Evolutionary conservation across 2,329 filamentous ascomycete genomes (phyloP).

Genomic region (Talaromyces sp.): DNA sequence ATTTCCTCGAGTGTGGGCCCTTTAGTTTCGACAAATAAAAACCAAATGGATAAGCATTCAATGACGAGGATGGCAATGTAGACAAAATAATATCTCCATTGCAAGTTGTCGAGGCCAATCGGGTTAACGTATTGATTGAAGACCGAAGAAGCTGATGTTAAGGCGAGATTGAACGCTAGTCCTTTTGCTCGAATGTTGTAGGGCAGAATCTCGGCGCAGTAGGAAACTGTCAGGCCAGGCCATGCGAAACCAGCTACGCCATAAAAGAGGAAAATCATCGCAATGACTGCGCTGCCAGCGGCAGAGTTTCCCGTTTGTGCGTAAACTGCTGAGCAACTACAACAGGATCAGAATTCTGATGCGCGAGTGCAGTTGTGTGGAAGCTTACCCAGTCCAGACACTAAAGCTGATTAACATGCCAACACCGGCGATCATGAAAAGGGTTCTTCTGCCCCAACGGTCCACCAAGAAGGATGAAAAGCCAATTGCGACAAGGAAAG

Average conservation of each 20-base stretch:
- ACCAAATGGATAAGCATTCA: conserved; percentile 22
- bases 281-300: conserved; percentile 13
- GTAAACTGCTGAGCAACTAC: conserved; percentile 18
- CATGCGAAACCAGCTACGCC: conserved; percentile 24
- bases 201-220: conserved; percentile 27
- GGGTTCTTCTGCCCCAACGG: conserved; percentile 50
- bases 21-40: conserved; percentile 28
- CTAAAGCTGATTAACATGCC: conserved; percentile 24
- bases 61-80: conserved; percentile 36
- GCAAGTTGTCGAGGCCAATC: conserved; percentile 36
- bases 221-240: conserved; percentile 22
- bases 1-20: conserved; percentile 27
- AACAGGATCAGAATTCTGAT: background rate
- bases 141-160: conserved; percentile 18
- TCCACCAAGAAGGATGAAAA: conserved; percentile 52
- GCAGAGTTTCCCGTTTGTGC: conserved; percentile 10
- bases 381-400: conserved; percentile 12
- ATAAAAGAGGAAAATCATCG: conserved; percentile 16
- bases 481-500: conserved; percentile 54
- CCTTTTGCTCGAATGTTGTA: conserved; percentile 34
- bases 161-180: conserved; percentile 10
- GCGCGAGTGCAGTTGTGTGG: background rate
- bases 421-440: conserved; percentile 45
- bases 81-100: conserved; percentile 41
- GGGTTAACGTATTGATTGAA: conserved; percentile 44